Evolutionary conservation across 768 basidiomycete genomes (phyloP).

Genomic region (Lyophyllum atratum): DNA sequence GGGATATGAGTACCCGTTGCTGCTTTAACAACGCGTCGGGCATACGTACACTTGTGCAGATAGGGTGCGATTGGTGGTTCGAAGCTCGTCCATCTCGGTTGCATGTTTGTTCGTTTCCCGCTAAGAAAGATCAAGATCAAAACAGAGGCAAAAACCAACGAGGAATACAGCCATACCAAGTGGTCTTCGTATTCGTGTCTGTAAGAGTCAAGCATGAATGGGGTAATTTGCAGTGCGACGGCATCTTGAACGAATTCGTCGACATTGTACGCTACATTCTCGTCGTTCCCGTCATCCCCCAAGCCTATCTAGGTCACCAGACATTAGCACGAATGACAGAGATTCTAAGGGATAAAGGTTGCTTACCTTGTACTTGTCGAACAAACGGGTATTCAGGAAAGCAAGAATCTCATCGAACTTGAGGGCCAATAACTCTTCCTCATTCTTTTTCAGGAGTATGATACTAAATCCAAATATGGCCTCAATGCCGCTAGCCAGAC

Average conservation of each 20-base stretch:
- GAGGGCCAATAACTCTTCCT: constrained; percentile 71
- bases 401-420: constrained; percentile 91
- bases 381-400: constrained; percentile 79
- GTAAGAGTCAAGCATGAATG: constrained; percentile 93
- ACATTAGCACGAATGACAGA: neutral
- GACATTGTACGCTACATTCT: constrained; percentile 54
- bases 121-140: constrained; percentile 24
- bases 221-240: constrained; percentile 82
- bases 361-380: constrained; percentile 74
- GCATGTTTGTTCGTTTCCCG: constrained; percentile 82
- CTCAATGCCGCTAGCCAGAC: constrained; percentile 95
- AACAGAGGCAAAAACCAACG: neutral
- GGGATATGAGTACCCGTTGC: neutral
- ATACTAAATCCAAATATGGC: constrained; percentile 96
- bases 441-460: constrained; percentile 84
- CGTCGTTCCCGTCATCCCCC: constrained; percentile 25
- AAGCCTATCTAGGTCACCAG: constrained; percentile 26
- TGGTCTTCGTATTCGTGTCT: constrained; percentile 87
- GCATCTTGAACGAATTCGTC: constrained; percentile 90
- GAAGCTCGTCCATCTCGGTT: constrained; percentile 78
- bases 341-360: constrained; percentile 4
- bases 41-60: constrained; percentile 79
- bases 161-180: constrained; percentile 38
- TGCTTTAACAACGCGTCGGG: neutral
- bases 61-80: constrained; percentile 77